Base-by-base conservation (phyloP, 2,329 filamentous ascomycete genomes). In the Coniochaeta sp. region DNA sequence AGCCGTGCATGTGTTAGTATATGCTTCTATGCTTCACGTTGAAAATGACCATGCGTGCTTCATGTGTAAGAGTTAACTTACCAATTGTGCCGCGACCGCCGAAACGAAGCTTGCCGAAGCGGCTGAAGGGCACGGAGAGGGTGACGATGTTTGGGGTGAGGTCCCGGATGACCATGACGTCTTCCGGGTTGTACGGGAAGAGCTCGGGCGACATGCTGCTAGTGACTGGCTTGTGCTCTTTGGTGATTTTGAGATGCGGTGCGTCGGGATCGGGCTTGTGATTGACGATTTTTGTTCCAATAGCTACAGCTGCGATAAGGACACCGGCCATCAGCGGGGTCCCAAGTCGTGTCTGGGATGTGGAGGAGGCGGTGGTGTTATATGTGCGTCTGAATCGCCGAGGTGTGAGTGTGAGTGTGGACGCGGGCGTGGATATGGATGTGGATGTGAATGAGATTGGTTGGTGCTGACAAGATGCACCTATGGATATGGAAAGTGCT, bases 161-260 rank as follows among this genome's bases (percentile, higher is more conserved):
- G 67, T 92, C 83, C 64, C 93, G 90, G 69, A 96, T 93, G 63
- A 96, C 91, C 89, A 96, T 96, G 64, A 95, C 87, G 69, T 90
- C 85, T 19, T 86, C 83, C 14, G 93, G 92, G 67, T 93, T 87
- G 17, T 76, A 68, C 5, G 89, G 88, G 60, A 90, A 81, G 60
- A 91, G 82, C 68, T 86, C 82, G 8, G 79, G 77, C 60, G 84
- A 83, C 84, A 88, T 88, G 58, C 34, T 34, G 26, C 8, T 36
- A 11, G 16, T 54, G 52, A 9, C 22, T 26, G 19, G 6, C 47
- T 52, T 31, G 19, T 50, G 19, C 44, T 24, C 17, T 9, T 50
- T 28, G 3, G 17, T 44, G 40, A 44, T 3, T 22, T 50, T 50
- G 44, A 19, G 19, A 24, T 50, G 9, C 11, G 44, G 44, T 50